Base-by-base conservation (phyloP, 1,139 yeast genomes). In the Citeromyces siamensis region DNA sequence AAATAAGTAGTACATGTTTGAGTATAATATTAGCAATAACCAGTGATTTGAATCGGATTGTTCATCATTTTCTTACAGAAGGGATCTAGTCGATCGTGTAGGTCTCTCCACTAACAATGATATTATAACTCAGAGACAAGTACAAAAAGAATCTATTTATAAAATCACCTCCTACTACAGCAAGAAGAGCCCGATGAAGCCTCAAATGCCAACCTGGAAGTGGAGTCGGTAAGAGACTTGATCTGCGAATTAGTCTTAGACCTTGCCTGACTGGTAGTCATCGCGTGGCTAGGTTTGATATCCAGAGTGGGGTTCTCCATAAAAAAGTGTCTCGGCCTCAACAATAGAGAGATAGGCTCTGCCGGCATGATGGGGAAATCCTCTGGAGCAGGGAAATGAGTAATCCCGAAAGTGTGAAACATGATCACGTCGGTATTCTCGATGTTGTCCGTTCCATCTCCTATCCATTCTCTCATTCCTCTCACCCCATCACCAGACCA, bases 361-460 rank as follows among this genome's bases (percentile, higher is more conserved):
- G 86, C 79, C 36, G 93, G 93, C 93, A 81, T 81, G 46, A 82
- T 73, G 42, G 93, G 90, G 77, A 80, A 82, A 59, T 81, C 94
- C 62, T 81, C 93, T 42, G 93, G 90, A 9, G 88, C 76, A 42
- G 94, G 94, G 71, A 80, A 77, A 53, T 81, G 94, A 33, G 90
- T 77, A 46, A 81, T 71, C 51, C 93, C 93, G 53, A 81, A 81
- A 27, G 88, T 80, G 57, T 80, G 90, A 75, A 76, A 82, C 49
- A 76, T 60, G 37, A 80, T 66, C 44, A 80, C 68, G 53, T 80
- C 88, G 32, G 81, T 74, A 59, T 80, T 69, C 48, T 76, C 82
- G 50, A 80, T 62, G 16, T 56, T 56, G 37, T 69, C 85, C 7
- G 60, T 42, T 40, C 84, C 85, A 47, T 77, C 78, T 38, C 80